phyloP scores from a whole-genome alignment of 2,329 filamentous ascomycete genomes.

The Aspergillus ruber region DNA sequence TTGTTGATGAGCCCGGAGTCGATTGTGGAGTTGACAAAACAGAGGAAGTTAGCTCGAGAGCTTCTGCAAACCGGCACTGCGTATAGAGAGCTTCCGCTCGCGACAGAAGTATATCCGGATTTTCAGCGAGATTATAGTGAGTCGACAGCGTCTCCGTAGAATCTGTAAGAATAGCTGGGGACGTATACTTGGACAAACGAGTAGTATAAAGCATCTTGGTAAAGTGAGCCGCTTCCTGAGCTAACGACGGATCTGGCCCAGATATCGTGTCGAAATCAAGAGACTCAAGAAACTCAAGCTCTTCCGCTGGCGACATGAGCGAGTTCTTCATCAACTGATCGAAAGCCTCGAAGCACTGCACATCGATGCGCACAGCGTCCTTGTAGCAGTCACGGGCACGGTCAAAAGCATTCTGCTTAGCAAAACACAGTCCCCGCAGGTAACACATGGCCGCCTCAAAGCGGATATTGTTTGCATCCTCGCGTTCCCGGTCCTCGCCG shows the following conservation, averaged over 20 bases:
- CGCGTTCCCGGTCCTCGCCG: slow-evolving; percentile 57
- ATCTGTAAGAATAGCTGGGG: slow-evolving; percentile 71
- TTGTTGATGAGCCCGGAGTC: slow-evolving; percentile 54
- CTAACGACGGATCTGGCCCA: slow-evolving; percentile 58
- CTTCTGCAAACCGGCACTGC: slow-evolving; percentile 86
- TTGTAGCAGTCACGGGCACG: slow-evolving; percentile 98
- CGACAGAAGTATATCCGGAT: slow-evolving; percentile 84
- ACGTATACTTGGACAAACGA: slow-evolving; percentile 87
- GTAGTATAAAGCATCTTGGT: slow-evolving; percentile 96
- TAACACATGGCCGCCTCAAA: slow-evolving; percentile 98
- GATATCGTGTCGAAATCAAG: slow-evolving; percentile 82
- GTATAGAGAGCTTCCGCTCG: slow-evolving; percentile 89
- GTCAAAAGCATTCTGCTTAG: slow-evolving; percentile 95
- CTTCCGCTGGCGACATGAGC: slow-evolving; percentile 80
- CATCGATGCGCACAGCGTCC: slow-evolving; percentile 90
- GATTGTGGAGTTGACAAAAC: slow-evolving; percentile 80
- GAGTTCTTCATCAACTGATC: slow-evolving; percentile 97
- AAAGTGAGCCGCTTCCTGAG: slow-evolving; percentile 86
- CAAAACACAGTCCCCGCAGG: slow-evolving; percentile 84
- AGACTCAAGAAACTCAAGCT: slow-evolving; percentile 81
- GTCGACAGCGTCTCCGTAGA: slow-evolving; percentile 88
- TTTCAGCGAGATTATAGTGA: slow-evolving; percentile 80
- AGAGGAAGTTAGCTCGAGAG: slow-evolving; percentile 72
- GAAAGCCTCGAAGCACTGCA: slow-evolving; percentile 97
- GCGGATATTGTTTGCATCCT: slow-evolving; percentile 68